These are phyloP conservation scores for Penicillium capsulatum DNA, from an alignment of 2,329 filamentous ascomycete species.

Conservation along the genomic window DNA sequence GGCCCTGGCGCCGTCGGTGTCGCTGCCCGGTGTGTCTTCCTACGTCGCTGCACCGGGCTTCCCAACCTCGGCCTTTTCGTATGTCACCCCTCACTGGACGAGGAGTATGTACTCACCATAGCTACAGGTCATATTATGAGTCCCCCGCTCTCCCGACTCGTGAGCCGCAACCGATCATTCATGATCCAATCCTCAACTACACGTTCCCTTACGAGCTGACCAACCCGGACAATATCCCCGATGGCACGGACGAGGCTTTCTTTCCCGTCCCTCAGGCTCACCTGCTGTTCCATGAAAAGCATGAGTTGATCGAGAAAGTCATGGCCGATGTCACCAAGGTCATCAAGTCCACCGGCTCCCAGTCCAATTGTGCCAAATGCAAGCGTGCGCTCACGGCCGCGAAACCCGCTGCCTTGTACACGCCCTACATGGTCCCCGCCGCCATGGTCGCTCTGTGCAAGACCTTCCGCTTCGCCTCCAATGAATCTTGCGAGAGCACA, in stretches of 20 bases:
- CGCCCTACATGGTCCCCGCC: slow-evolving; percentile 48
- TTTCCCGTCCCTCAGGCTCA: slow-evolving; percentile 49
- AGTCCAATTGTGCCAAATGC: slow-evolving; percentile 52
- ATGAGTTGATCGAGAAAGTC: slow-evolving; percentile 40
- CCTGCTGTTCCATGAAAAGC: slow-evolving; percentile 39
- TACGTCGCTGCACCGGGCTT: slow-evolving; percentile 44
- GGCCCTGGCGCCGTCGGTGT: slow-evolving; percentile 1
- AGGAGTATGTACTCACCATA: slow-evolving; percentile 8
- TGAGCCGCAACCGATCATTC: slow-evolving; percentile 52
- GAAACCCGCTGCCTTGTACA: slow-evolving; percentile 49
- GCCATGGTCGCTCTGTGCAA: slow-evolving; percentile 52
- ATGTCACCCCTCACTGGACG: slow-evolving; percentile 4
- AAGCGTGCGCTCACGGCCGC: slow-evolving; percentile 49
- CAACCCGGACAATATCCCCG: slow-evolving; percentile 50
- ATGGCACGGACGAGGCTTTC: slow-evolving; percentile 49
- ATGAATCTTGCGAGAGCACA: slow-evolving; percentile 46
- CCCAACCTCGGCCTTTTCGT: slow-evolving; percentile 50
- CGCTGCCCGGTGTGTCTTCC: slow-evolving; percentile 21
- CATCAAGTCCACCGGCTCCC: slow-evolving; percentile 41
- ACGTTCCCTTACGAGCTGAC: slow-evolving; percentile 55
- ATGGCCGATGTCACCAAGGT: slow-evolving; percentile 44
- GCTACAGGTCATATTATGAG: slow-evolving; percentile 42
- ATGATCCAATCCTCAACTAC: slow-evolving; percentile 53
- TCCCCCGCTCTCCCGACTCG: slow-evolving; percentile 43
- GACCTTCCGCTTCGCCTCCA: slow-evolving; percentile 45